These are phyloP conservation scores for Hypoxylon rickii DNA, from an alignment of 495 filamentous ascomycete genomes.

Conservation along the genomic window DNA sequence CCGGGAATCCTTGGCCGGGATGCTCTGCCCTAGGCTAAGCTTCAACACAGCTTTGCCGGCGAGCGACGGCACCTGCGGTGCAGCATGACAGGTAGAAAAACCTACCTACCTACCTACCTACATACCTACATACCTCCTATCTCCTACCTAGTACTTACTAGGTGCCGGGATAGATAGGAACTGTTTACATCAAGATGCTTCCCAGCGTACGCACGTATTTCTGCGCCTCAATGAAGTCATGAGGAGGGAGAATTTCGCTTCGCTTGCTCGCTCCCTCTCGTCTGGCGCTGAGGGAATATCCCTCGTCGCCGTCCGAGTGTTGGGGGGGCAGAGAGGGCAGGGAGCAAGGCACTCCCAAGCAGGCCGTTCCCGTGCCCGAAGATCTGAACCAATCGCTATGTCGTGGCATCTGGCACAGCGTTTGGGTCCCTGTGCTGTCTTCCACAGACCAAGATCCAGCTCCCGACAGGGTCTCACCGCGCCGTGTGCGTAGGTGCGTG, in stretches of 20 bases:
- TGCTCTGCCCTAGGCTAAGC: slow-evolving; percentile 34
- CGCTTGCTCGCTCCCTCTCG: too few relatives aligned
- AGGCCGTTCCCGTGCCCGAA: slow-evolving; percentile 30
- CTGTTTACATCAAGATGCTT: too few relatives aligned
- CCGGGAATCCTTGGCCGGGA: slow-evolving; percentile 36
- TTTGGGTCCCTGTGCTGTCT: slow-evolving; percentile 29
- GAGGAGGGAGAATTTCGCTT: slow-evolving; percentile 14
- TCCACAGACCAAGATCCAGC: slow-evolving; percentile 36
- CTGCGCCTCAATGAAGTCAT: background rate
- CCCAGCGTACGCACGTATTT: too few relatives aligned
- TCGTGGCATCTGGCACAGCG: slow-evolving; percentile 36
- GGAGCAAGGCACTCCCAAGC: slow-evolving; percentile 8
- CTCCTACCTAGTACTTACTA: too few relatives aligned
- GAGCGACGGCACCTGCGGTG: slow-evolving; percentile 33
- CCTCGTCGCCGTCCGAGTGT: slow-evolving; percentile 20
- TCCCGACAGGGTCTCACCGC: slow-evolving; percentile 36
- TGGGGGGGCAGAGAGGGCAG: too few relatives aligned
- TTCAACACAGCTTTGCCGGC: slow-evolving; percentile 34
- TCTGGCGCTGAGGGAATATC: too few relatives aligned
- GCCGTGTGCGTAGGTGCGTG: slow-evolving; percentile 6
- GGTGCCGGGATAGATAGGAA: too few relatives aligned
- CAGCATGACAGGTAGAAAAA: slow-evolving; percentile 12
- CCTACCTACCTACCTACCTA: background rate
- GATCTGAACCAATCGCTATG: slow-evolving; percentile 38
- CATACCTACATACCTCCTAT: background rate